Base-by-base conservation (phyloP, 2,329 filamentous ascomycete species). In the Alternaria ventricosa region DNA sequence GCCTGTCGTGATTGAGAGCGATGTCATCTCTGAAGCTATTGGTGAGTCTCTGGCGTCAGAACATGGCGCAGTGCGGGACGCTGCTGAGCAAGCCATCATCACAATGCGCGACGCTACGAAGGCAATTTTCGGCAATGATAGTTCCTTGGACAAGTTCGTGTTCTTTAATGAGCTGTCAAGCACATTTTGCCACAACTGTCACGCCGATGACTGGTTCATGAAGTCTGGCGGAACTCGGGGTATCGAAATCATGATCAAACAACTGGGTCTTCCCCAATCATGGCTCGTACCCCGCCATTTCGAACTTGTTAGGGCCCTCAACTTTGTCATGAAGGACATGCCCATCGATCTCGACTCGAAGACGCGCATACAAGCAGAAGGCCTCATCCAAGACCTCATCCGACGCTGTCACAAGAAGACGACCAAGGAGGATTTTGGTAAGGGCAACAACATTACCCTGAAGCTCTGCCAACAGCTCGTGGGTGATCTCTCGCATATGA, bases 261-360 rank as follows among this genome's bases (percentile, higher is more conserved):
- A 95, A 70, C 84, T 98, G 59, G 90, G 95, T 57, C 86, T 99
- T 50, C 93, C 93, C 45, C 92, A 96, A 73, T 78, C 84, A 1
- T 99, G 96, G 93, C 85, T 99, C 33, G 86, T 88, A 20, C 87
- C 90, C 12, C 92, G 93, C 71, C 94, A 97, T 76, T 88, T 91
- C 57, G 94, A 98, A 62, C 94, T 97, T 71, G 90, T 96, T 62
- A 89, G 93, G 55, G 93, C 94, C n/a, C 84, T 99, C 59, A 90
- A 97, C 82, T 97, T 97, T 80, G 94, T 99, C 68, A 93, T 99
- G 83, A 99, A 99, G 82, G 96, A 99, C 77, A 97, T 97, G 87
- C 96, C 96, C 0, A 88, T 92, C 59, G 96, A 99, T 78, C 86
- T 99, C 1, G 95, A 96, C 2, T 94, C 96, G 60, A 94, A 91